These are phyloP conservation scores for Pestalotiopsis fici DNA, from an alignment of 2,329 filamentous ascomycete species.

Conservation along the genomic window DNA sequence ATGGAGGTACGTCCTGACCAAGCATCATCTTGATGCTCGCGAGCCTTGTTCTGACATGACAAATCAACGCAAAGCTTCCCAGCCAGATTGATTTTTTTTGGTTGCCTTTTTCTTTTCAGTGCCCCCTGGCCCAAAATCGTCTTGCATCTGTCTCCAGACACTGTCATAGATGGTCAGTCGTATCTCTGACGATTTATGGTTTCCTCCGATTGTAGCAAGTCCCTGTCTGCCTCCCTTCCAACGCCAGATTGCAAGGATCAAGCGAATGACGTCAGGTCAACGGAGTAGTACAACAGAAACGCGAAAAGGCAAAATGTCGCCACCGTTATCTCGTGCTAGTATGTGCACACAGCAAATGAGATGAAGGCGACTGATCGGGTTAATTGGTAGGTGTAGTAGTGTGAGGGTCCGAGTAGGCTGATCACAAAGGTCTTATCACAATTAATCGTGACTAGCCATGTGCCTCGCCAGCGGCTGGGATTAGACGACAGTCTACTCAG, in stretches of 20 bases:
- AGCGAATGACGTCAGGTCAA: constrained; percentile 23
- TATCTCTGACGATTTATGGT: background rate
- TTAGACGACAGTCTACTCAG: constrained; percentile 42
- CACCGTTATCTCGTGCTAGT: background rate
- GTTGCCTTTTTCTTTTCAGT: background rate
- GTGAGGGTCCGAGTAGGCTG: background rate
- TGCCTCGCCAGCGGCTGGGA: background rate
- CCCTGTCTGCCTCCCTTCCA: constrained; percentile 11
- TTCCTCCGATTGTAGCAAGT: background rate
- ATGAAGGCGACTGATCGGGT: background rate
- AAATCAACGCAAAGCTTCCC: background rate
- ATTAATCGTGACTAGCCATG: background rate
- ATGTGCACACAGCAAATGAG: background rate
- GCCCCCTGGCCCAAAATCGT: background rate
- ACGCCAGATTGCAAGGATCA: constrained; percentile 19
- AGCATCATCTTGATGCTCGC: background rate
- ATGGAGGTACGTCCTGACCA: background rate
- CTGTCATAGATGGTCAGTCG: background rate
- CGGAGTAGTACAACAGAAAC: constrained; percentile 17
- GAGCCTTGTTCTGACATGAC: background rate
- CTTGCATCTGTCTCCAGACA: background rate
- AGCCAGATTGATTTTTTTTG: background rate
- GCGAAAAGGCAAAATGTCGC: constrained; percentile 13
- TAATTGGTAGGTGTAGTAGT: background rate
- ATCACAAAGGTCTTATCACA: background rate